Evolutionary conservation across 257 asterid species (phyloP).

Genomic region (Solanum clarkiae): DNA sequence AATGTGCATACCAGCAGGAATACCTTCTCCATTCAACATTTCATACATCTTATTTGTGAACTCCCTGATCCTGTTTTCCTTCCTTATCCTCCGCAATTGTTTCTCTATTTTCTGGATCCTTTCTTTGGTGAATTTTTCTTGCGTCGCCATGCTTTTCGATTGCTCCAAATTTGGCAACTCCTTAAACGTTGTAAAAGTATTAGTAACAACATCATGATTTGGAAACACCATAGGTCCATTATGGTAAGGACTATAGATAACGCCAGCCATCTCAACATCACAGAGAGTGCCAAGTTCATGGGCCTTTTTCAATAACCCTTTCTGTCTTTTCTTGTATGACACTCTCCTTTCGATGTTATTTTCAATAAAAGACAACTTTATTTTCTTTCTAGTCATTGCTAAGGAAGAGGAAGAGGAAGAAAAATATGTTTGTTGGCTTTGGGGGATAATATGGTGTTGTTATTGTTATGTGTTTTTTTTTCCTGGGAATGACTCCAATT

Average conservation of each 20-base stretch:
- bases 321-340: neutral
- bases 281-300: neutral
- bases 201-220: neutral
- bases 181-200: neutral
- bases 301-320: neutral
- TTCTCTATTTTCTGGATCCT: neutral
- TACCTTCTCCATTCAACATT: neutral
- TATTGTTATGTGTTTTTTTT: neutral
- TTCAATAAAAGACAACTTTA: neutral
- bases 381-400: neutral
- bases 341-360: neutral
- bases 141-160: neutral
- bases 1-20: neutral
- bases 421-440: neutral
- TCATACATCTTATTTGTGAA: neutral
- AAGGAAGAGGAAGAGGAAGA: neutral
- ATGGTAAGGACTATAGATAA: neutral
- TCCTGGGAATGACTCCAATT: neutral
- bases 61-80: neutral
- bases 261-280: neutral
- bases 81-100: neutral
- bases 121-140: neutral
- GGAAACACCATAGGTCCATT: neutral
- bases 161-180: neutral
- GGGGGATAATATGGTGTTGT: neutral